phyloP scores from a whole-genome alignment of 495 filamentous ascomycete species.

The Penicillium herquei region DNA sequence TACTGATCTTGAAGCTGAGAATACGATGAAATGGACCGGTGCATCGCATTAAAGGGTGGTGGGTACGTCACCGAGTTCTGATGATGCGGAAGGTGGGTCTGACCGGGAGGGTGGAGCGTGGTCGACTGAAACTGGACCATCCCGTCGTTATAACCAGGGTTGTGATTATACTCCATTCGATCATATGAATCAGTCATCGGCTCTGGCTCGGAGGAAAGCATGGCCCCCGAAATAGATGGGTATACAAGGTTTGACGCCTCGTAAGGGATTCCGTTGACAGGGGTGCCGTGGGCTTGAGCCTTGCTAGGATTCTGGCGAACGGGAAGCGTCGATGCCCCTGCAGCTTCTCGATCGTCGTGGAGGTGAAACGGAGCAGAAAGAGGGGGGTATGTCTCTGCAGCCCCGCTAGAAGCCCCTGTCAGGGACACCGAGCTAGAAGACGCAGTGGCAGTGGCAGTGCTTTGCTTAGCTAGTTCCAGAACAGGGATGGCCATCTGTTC shows the following conservation, averaged over 20 bases:
- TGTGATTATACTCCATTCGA: background rate
- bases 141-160: conserved; percentile 3
- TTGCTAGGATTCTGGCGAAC: conserved; percentile 21
- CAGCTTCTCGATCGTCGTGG: background rate
- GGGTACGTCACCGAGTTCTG: conserved; percentile 40
- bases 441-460: conserved; percentile 12
- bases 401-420: background rate
- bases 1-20: conserved; percentile 18
- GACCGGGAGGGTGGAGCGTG: conserved; percentile 15
- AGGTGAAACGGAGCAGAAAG: conserved; percentile 7
- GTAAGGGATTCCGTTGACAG: conserved; percentile 11
- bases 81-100: conserved; percentile 28
- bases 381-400: conserved; percentile 13
- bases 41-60: conserved; percentile 35
- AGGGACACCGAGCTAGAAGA: conserved; percentile 11
- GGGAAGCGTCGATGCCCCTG: conserved; percentile 4
- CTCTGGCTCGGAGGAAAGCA: conserved; percentile 33
- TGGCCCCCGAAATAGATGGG: conserved; percentile 25
- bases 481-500: conserved; percentile 89
- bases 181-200: conserved; percentile 15
- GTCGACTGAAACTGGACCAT: conserved; percentile 15
- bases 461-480: conserved; percentile 62
- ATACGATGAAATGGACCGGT: conserved; percentile 25
- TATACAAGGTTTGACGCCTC: conserved; percentile 18
- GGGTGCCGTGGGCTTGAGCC: background rate